Evolutionary conservation across 2,329 filamentous ascomycete species (phyloP), one percentile per base, ranked within the genome.

Genomic region (Chrysoporthe cubensis): DNA sequence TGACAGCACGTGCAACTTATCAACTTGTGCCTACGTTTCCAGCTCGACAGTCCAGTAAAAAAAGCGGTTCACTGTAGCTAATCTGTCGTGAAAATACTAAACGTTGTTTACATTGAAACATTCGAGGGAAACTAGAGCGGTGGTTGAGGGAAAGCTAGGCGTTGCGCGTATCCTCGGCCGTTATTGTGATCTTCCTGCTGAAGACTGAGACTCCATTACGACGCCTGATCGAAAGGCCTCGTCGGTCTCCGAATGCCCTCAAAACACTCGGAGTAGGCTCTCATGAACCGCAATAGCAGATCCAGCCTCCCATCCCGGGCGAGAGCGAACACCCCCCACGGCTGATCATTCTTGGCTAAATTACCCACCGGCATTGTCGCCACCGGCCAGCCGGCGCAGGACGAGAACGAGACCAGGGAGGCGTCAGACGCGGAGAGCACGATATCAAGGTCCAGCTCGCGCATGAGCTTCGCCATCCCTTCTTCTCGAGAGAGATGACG

Each of bases 271-370:
- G 69, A 69, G 43, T 70, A 74, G 1, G 64, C 69, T 46, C 14
- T 67, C 72, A 75, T 74, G 26, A 76, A 74, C 37, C 56, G 65
- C 34, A 75, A 66, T 26, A 76, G 60, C 37, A 70, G 44, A 37
- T 71, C 69, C 52, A 74, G 69, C 34, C 69, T 62, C 18, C 69
- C 62, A 34, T 58, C 69, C 61, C 63, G 70, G n/a, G 74, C 73
- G n/a, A 74, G 46, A 4, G 72, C 67, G 56, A 74, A 74, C 13
- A 77, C 66, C 1, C 74, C 73, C 67, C 73, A 76, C 9, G 74
- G 75, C 54, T 72, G 72, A 16, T 69, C 71, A 57, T 74, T 76
- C 40, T 69, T 71, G 14, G 42, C 62, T 46, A 74, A 46, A 48
- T 72, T 72, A 1, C 71, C 71, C 54, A 74, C 70, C 1, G 74